Evolutionary conservation across 495 filamentous ascomycete species (phyloP), one percentile per base, ranked within the genome.

Genomic region (Trichoderma orchidacearum): DNA sequence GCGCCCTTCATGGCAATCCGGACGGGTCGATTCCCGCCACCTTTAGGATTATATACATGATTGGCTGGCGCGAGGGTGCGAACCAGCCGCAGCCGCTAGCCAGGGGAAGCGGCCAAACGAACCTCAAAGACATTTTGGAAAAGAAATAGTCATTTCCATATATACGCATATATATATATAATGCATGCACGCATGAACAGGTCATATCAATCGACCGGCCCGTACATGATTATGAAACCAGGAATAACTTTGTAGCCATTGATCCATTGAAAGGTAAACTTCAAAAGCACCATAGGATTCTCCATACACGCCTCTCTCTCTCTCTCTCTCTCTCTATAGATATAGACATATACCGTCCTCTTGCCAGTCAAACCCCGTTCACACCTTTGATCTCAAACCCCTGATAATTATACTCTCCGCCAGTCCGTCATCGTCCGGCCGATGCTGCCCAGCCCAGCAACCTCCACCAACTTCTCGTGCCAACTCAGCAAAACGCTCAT

Each of bases 401-500:
- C n/a, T n/a, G n/a, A n/a, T n/a, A 9, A 30, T 81, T 74, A 95
- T 61, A 95, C 89, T 59, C 84, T 95, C 66, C 90, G 77, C 69
- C 89, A 84, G 75, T 96, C 91, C 25, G 87, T 89, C 90, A 96
- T 95, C 53, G 87, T 84, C 60, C 91, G 76, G 60, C 89, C 85
- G 72, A 96, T 92, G 68, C 85, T 84, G 17, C 90, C 91, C 62
- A 86, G 76, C 34, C 91, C 91, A 18, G 88, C 84, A 62, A 96
- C 80, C 62, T 95, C 90, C 2, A 95, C 89, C 48, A 94, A 74
- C 78, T 94, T 95, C 78, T 96, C 90, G 64, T 95, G 90, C 90
- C 90, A 96, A 66, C 86, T 94, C 60, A 96, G 72, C 64, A 96
- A 65, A 45, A 96, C 90, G 61, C 90, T 95, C 90, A 95, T 95